Evolutionary conservation across 306 rosid species (phyloP).

Genomic region (Amphicarpaea edgeworthii): DNA sequence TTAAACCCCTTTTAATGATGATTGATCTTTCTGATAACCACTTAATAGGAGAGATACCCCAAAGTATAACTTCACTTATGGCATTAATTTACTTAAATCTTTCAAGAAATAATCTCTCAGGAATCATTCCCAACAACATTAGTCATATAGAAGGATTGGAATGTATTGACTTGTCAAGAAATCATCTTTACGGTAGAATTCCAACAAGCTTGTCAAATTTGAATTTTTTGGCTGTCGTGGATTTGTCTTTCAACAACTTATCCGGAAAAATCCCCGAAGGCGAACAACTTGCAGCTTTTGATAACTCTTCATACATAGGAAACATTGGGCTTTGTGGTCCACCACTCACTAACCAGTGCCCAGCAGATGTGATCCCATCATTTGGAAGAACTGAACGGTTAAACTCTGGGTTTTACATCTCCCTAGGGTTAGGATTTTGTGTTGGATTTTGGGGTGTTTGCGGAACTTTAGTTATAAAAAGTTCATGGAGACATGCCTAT

Average conservation of each 20-base stretch:
- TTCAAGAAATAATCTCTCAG: neutral
- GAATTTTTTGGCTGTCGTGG: too few relatives aligned
- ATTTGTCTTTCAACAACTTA: neutral
- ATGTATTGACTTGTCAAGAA: conserved; percentile 47
- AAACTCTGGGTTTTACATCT: conserved; percentile 28
- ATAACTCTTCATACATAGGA: conserved; percentile 24
- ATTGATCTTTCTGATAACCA: conserved; percentile 52
- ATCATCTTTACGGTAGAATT: conserved; percentile 9
- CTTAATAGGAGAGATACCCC: conserved; percentile 47
- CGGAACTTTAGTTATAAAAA: conserved; percentile 18
- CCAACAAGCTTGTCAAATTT: conserved; percentile 16
- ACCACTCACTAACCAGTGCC: conserved; percentile 31
- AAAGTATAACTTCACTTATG: conserved; percentile 29
- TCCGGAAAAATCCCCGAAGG: neutral
- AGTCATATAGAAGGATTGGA: neutral
- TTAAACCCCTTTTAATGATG: neutral
- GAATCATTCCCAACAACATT: neutral
- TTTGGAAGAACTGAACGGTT: neutral
- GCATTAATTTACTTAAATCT: conserved; percentile 43
- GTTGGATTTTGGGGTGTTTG: conserved; percentile 50
- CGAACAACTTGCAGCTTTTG: neutral
- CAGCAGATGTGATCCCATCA: neutral
- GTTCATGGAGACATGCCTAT: too few relatives aligned
- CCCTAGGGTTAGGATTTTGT: conserved; percentile 6
- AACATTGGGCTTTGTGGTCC: conserved; percentile 48